Base-by-base conservation (phyloP, 2,329 filamentous ascomycete species). In the Dactylellina haptotyla region DNA sequence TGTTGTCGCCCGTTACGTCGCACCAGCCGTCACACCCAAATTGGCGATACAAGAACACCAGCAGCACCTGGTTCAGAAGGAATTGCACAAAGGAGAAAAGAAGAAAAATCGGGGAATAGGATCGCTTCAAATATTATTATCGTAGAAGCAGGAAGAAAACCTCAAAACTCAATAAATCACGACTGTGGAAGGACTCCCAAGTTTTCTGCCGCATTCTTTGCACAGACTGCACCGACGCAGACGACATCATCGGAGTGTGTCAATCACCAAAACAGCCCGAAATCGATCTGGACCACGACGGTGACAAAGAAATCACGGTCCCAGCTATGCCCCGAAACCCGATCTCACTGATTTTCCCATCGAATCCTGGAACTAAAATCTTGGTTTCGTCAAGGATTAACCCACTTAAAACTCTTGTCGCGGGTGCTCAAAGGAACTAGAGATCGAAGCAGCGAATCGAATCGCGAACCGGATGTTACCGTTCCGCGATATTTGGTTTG, bases 201-300 rank as follows among this genome's bases (percentile, higher is more conserved):
- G 50, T 23, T 10, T 12, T 18, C 6, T n/a, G 53, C 53, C 53
- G 53, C 53, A 57, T 57, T 18, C 51, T 39, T 37, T 18, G n/a
- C 14, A 5, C n/a, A n/a, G n/a, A n/a, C n/a, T n/a, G n/a, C n/a
- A n/a, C n/a, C 28, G 32, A 57, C 30, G 53, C 34, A 57, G 37
- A 43, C 34, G 32, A 57, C 53, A 57, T 57, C 53, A 57, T 57
- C 16, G 50, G 26, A 18, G 34, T 41, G 34, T n/a, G 20, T 41
- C 28, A 23, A 41, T 43, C 34, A 57, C 20, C 53, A 34, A 43
- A 57, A 54, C 25, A 16, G n/a, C 16, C 26, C 32, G 3, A 20
- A 25, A 57, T 54, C 30, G 26, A 53, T 43, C 53, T 18, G 30
- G 53, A 57, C 43, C 26, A 18, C 37, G 26, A 39, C 51, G 10